phyloP scores from a whole-genome alignment of 139 green algal genomes.

The Spirogloea muscicola region DNA sequence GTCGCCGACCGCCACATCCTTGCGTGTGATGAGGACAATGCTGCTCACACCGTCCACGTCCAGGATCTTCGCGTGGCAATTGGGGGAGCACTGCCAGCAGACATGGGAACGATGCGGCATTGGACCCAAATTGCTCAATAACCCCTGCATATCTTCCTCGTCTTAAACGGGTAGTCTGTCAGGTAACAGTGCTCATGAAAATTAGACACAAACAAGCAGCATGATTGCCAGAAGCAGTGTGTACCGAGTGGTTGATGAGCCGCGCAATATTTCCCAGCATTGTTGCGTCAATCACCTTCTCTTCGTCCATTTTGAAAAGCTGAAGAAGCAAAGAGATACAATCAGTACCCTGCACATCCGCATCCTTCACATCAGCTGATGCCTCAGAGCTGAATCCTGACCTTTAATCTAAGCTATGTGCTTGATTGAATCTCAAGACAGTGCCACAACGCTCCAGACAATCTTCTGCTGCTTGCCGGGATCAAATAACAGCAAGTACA shows the following conservation, averaged over 20 bases:
- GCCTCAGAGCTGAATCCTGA: too few relatives aligned
- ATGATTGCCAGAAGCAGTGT: too few relatives aligned
- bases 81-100: conserved; percentile 43
- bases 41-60: conserved; percentile 15
- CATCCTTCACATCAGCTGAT: too few relatives aligned
- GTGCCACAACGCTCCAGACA: too few relatives aligned
- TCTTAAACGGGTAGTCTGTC: neutral
- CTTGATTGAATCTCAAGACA: too few relatives aligned
- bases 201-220: conserved; percentile 6
- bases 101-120: too few relatives aligned
- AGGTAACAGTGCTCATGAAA: conserved; percentile 4
- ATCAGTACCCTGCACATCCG: neutral
- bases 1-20: conserved; percentile 16
- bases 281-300: conserved; percentile 40
- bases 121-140: too few relatives aligned
- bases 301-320: conserved; percentile 46
- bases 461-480: too few relatives aligned
- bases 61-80: conserved; percentile 43
- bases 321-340: conserved; percentile 20
- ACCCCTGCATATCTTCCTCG: neutral
- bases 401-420: too few relatives aligned
- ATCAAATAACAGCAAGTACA: too few relatives aligned
- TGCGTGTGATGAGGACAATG: conserved; percentile 39
- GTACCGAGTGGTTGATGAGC: conserved; percentile 47
- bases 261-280: conserved; percentile 28